These are phyloP conservation scores for Dendrobium nobile DNA, from an alignment of 106 monocot species.

Conservation along the genomic window DNA sequence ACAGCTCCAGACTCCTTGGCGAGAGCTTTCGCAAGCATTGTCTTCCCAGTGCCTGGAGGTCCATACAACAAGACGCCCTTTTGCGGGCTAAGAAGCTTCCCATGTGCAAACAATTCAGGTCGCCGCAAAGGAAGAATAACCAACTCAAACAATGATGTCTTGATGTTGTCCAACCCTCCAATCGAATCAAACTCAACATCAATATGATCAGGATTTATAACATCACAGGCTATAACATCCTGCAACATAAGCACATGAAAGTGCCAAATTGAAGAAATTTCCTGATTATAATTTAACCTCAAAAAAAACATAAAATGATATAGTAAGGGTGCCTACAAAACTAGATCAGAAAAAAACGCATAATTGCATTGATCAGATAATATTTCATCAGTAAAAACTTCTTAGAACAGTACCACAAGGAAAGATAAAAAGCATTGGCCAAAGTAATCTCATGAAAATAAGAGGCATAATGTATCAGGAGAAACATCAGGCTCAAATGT, in stretches of 20 bases:
- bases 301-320: no score
- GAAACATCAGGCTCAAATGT: neutral
- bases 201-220: constrained; percentile 90
- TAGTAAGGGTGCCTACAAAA: no score
- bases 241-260: constrained; percentile 23
- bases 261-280: constrained; percentile 2
- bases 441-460: neutral
- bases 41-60: constrained; percentile 95
- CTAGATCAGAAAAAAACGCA: neutral
- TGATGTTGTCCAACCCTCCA: constrained; percentile 79
- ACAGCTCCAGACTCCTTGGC: constrained; percentile 93
- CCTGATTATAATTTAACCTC: neutral
- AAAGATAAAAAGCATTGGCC: neutral
- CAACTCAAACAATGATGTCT: constrained; percentile 70
- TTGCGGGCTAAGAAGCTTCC: constrained; percentile 93
- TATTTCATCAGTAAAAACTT: neutral
- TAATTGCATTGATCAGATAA: neutral
- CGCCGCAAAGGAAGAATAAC: constrained; percentile 87
- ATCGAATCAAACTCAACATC: constrained; percentile 89
- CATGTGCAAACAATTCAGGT: constrained; percentile 82
- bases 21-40: constrained; percentile 97
- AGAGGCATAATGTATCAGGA: neutral
- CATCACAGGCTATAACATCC: constrained; percentile 97
- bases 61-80: constrained; percentile 92
- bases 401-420: neutral